These are phyloP conservation scores for Senna siamea DNA, from an alignment of 306 rosid genomes.

Conservation along the genomic window DNA sequence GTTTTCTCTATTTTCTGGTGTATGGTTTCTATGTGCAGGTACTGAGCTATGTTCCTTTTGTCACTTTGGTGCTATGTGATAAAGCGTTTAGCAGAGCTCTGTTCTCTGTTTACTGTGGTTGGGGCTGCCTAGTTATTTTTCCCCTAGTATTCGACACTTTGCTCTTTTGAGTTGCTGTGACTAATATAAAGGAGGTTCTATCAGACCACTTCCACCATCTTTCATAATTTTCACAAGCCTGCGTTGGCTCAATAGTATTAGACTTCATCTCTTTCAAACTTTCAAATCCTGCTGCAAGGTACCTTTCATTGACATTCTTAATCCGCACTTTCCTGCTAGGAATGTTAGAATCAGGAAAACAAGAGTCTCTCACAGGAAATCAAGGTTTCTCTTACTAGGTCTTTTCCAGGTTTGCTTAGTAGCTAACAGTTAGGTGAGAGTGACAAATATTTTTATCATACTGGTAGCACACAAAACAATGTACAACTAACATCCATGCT, in stretches of 20 bases:
- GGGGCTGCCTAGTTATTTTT: no score
- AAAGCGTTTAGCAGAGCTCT: no score
- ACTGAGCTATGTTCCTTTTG: no score
- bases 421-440: not conserved
- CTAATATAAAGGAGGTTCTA: no score
- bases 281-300: not conserved
- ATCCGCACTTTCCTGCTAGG: not conserved
- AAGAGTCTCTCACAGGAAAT: slow-evolving; percentile 1
- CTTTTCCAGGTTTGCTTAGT: not conserved
- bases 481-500: not conserved
- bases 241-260: not conserved
- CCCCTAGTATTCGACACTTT: no score
- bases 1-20: no score
- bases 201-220: not conserved
- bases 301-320: not conserved
- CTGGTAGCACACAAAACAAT: not conserved
- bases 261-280: not conserved
- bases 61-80: no score
- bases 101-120: no score
- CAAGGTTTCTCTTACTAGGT: not conserved
- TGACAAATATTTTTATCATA: not conserved
- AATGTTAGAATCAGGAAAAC: not conserved
- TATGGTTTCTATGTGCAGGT: no score
- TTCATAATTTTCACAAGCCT: not conserved
- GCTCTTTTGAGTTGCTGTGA: no score